Percentiles rank a stretch among this genome's conserved stretches.
Evolutionary conservation across 2,329 filamentous ascomycete genomes (phyloP).

Genomic region (Elsinoe perseae): DNA sequence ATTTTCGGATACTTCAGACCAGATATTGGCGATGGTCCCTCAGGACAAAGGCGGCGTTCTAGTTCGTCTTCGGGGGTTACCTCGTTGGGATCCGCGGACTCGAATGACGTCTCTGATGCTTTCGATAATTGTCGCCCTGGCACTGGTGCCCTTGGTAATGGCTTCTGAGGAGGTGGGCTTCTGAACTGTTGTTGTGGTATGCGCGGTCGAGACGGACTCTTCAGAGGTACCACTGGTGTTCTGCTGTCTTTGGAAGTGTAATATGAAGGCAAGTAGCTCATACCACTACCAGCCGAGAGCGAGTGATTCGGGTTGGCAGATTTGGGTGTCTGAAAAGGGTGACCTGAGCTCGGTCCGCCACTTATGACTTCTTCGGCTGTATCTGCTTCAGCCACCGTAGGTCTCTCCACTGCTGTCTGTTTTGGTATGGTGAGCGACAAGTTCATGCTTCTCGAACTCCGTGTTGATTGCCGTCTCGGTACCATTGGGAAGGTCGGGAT

Average conservation of each 20-base stretch:
- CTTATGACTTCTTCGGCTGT: neutral
- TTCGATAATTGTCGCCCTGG: conserved; percentile 23
- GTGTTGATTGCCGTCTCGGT: neutral
- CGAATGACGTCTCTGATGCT: conserved; percentile 39
- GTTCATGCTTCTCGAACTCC: conserved; percentile 1
- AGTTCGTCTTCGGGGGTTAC: conserved; percentile 40
- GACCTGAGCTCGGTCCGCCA: neutral
- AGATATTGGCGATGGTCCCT: conserved; percentile 39
- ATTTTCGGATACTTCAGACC: conserved; percentile 42
- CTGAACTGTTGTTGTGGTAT: conserved; percentile 6
- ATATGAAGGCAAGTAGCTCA: conserved; percentile 26
- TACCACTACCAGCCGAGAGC: conserved; percentile 19
- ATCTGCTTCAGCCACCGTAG: neutral
- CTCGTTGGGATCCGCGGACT: conserved; percentile 39
- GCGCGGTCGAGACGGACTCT: conserved; percentile 21
- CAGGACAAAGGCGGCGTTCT: conserved; percentile 36
- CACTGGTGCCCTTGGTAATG: conserved; percentile 1
- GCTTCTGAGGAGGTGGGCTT: conserved; percentile 16
- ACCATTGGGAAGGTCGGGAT: neutral
- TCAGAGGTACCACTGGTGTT: conserved; percentile 20
- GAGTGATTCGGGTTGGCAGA: conserved; percentile 14
- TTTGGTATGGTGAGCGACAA: conserved; percentile 15
- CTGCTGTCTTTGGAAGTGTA: conserved; percentile 27
- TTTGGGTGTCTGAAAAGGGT: neutral
- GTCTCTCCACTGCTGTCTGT: conserved; percentile 3